Conservation (phyloP, 345 rosid genomes). For the Chamaenerion angustifolium region DNA sequence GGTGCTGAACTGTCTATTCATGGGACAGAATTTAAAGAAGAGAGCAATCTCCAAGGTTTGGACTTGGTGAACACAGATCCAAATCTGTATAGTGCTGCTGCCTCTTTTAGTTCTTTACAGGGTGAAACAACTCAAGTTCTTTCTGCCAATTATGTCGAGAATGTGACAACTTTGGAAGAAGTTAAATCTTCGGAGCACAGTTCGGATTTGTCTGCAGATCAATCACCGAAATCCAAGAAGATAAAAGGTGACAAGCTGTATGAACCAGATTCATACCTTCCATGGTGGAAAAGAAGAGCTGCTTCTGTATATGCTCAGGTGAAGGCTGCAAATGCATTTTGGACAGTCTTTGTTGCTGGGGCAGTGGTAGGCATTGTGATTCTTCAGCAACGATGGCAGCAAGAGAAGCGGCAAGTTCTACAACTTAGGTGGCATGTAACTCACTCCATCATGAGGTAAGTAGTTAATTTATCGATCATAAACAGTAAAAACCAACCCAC, state of each 20-base stretch:
- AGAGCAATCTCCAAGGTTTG: conserved; percentile 16
- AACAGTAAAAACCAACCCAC: too few relatives aligned
- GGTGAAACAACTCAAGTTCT: conserved; percentile 33
- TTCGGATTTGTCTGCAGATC: conserved; percentile 22
- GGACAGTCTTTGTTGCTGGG: too few relatives aligned
- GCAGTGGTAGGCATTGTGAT: too few relatives aligned
- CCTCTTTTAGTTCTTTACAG: conserved; percentile 32
- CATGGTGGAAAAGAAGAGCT: too few relatives aligned
- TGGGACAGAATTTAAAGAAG: conserved; percentile 29
- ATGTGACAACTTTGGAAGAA: conserved; percentile 17
- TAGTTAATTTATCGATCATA: neutral
- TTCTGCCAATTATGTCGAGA: conserved; percentile 27
- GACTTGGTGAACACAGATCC: conserved; percentile 26
- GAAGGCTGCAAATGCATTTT: too few relatives aligned
- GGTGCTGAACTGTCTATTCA: conserved; percentile 15
- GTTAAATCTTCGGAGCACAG: conserved; percentile 20
- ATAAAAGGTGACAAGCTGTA: conserved; percentile 23
- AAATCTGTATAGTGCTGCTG: conserved; percentile 33
- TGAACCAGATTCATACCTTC: too few relatives aligned
- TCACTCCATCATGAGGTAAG: too few relatives aligned
- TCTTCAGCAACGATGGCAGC: too few relatives aligned
- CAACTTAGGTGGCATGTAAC: too few relatives aligned
- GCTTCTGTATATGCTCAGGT: too few relatives aligned
- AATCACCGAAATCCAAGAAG: conserved; percentile 19
- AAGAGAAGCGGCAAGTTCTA: too few relatives aligned